These are phyloP conservation scores for Parastagonospora nodorum DNA, from an alignment of 2,329 filamentous ascomycete species.

Conservation along the genomic window DNA sequence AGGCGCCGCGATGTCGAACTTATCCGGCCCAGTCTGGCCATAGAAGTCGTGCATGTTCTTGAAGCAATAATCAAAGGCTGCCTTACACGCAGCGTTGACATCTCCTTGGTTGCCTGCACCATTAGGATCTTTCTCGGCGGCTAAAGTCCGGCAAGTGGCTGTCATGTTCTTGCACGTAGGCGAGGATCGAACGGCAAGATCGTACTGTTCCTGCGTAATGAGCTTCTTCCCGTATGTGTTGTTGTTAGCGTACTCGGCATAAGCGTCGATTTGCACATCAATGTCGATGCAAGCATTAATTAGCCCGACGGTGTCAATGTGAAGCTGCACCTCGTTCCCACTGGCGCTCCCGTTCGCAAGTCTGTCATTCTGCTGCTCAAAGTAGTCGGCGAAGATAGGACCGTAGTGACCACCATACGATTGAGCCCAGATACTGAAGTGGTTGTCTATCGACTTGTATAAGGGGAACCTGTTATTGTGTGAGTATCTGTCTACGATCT, in stretches of 20 bases:
- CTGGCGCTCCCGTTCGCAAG: slow-evolving; percentile 47
- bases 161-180: slow-evolving; percentile 59
- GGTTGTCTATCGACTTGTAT: slow-evolving; percentile 62
- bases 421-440: slow-evolving; percentile 52
- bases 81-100: slow-evolving; percentile 46
- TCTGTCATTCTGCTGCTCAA: slow-evolving; percentile 58
- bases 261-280: slow-evolving; percentile 50
- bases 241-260: slow-evolving; percentile 57
- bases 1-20: slow-evolving; percentile 60
- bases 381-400: slow-evolving; percentile 59
- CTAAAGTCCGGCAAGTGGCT: slow-evolving; percentile 52
- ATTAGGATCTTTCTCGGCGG: slow-evolving; percentile 53
- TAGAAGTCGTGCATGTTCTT: slow-evolving; percentile 49
- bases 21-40: slow-evolving; percentile 48
- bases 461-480: slow-evolving; percentile 54
- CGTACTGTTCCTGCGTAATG: slow-evolving; percentile 52
- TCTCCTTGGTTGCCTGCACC: slow-evolving; percentile 39
- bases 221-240: slow-evolving; percentile 60
- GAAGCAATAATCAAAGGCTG: slow-evolving; percentile 50
- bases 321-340: slow-evolving; percentile 33
- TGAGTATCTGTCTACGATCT: neutral
- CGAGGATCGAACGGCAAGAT: slow-evolving; percentile 45
- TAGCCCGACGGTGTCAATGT: slow-evolving; percentile 57
- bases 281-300: slow-evolving; percentile 60
- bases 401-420: slow-evolving; percentile 49